Evolutionary conservation across 202 grass and related monocot species (phyloP).

Genomic region (Sporobolus alterniflorus): DNA sequence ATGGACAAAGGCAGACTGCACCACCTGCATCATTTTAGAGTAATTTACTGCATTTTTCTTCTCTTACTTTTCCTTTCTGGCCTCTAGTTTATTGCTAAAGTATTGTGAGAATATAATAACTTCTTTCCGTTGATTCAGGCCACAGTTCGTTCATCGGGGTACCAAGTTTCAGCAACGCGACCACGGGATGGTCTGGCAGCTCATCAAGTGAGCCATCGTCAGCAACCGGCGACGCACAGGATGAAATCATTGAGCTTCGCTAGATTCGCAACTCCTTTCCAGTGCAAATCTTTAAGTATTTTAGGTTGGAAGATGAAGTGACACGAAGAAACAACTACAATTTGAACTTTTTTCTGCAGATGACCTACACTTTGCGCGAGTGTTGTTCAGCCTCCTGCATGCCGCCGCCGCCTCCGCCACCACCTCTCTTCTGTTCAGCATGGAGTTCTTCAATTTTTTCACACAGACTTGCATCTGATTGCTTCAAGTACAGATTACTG

Average conservation of each 20-base stretch:
- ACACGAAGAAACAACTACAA: neutral
- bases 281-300: neutral
- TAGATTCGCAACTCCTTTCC: conserved; percentile 32
- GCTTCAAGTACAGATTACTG: too few relatives aligned
- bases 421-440: too few relatives aligned
- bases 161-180: conserved; percentile 33
- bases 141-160: conserved; percentile 25
- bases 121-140: conserved; percentile 32
- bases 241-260: conserved; percentile 50
- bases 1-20: neutral
- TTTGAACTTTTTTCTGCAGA: conserved; percentile 33
- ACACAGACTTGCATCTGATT: too few relatives aligned
- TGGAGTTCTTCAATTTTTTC: too few relatives aligned
- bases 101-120: neutral
- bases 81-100: neutral
- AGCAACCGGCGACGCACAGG: neutral
- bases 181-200: conserved; percentile 35
- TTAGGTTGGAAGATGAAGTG: neutral
- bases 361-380: conserved; percentile 59
- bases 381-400: too few relatives aligned
- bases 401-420: too few relatives aligned
- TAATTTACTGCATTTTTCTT: neutral
- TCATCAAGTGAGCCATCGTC: conserved; percentile 23
- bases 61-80: neutral
- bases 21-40: neutral